These are phyloP conservation scores for Phytophthora tubulina DNA, from an alignment of 352 stramenopile species.

Conservation along the genomic window DNA sequence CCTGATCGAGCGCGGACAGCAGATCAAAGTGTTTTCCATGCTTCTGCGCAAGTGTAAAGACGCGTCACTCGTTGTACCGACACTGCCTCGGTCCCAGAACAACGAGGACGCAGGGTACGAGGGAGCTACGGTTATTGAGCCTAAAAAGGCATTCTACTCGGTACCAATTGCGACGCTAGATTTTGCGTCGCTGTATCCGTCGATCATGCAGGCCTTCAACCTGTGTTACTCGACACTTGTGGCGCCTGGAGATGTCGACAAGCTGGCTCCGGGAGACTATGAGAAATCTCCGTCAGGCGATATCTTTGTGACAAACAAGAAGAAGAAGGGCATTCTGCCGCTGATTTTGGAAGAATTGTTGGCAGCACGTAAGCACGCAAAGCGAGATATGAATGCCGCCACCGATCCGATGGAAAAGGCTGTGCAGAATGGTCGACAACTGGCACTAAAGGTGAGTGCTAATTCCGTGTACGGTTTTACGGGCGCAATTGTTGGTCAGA, in stretches of 20 bases:
- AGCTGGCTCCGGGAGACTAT: conserved; percentile 79
- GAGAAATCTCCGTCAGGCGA: conserved; percentile 96
- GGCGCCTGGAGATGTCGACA: conserved; percentile 67
- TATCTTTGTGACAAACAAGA: conserved; percentile 95
- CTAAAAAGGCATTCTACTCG: conserved; percentile 99
- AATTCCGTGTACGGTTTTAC: conserved; percentile 99
- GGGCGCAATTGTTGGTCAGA: conserved; percentile 97
- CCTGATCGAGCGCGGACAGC: conserved; percentile 97
- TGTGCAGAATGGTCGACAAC: conserved; percentile 98
- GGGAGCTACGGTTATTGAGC: conserved; percentile 99
- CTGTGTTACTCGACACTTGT: conserved; percentile 99
- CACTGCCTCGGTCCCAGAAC: conserved; percentile 90
- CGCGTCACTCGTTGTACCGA: conserved; percentile 96
- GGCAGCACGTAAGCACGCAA: conserved; percentile 96
- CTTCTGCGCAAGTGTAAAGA: conserved; percentile 97
- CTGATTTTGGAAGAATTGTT: conserved; percentile 99
- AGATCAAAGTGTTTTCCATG: conserved; percentile 99
- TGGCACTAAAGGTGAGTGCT: conserved; percentile 97
- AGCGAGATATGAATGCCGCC: conserved; percentile 99
- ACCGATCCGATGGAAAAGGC: conserved; percentile 99
- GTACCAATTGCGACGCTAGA: conserved; percentile 99
- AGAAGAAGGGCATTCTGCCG: conserved; percentile 98
- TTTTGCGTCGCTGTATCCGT: conserved; percentile 99
- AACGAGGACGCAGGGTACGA: conserved; percentile 95
- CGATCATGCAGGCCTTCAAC: conserved; percentile 99